phyloP scores from a whole-genome alignment of 345 rosid species.

The sweet orange (Citrus sinensis) region DVS_A1.0 CM039161.1:17674001-17674500 shows the following conservation, averaged over 20 bases:
- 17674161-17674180: slow-evolving; percentile 99
- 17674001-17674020: slow-evolving; percentile 95
- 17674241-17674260: slow-evolving; percentile 89
- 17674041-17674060: slow-evolving; percentile 67
- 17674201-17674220: slow-evolving; percentile 98
- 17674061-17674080: background rate
- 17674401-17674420: background rate
- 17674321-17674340: background rate
- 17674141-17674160: slow-evolving; percentile 89
- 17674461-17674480: background rate
- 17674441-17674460: background rate
- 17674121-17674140: slow-evolving; percentile 42
- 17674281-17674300: background rate
- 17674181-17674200: slow-evolving; percentile 97
- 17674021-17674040: slow-evolving; percentile 99
- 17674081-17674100: background rate
- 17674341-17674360: background rate
- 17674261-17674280: background rate
- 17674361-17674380: background rate
- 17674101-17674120: background rate
- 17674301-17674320: background rate
- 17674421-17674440: background rate
- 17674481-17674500: background rate
- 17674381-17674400: background rate
- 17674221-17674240: slow-evolving; percentile 95